A percentile compares a stretch with the other conserved stretches of the same genome.
Evolutionary conservation across 2,329 filamentous ascomycete species (phyloP).

Genomic region (Pyricularia grisea): DNA sequence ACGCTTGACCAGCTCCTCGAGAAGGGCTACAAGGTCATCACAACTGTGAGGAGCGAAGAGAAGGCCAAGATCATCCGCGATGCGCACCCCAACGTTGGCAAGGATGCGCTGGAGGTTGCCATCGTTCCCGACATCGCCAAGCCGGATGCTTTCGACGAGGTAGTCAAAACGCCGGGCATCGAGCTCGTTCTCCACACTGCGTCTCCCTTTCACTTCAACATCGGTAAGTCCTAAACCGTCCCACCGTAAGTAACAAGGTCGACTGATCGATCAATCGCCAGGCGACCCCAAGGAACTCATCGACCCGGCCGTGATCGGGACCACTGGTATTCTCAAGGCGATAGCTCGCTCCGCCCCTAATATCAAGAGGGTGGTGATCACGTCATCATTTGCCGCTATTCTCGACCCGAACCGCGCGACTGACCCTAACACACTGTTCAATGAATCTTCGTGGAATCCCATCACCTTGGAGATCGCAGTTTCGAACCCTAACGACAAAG

Average conservation of each 20-base stretch:
- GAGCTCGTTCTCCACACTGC: constrained; percentile 52
- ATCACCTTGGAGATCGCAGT: constrained; percentile 29
- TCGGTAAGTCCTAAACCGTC: constrained; percentile 20
- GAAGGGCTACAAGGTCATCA: constrained; percentile 40
- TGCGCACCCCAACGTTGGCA: constrained; percentile 31
- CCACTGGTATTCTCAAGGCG: constrained; percentile 62
- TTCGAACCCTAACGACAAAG: constrained; percentile 14
- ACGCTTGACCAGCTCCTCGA: constrained; percentile 44
- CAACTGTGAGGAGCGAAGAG: constrained; percentile 43
- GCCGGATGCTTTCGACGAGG: constrained; percentile 63
- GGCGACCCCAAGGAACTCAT: constrained; percentile 44
- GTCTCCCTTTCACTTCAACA: constrained; percentile 48
- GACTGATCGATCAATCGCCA: constrained; percentile 10
- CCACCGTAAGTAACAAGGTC: neutral
- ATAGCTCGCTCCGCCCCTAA: constrained; percentile 46
- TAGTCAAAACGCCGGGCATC: constrained; percentile 37
- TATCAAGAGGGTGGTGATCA: constrained; percentile 64
- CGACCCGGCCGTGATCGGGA: constrained; percentile 48
- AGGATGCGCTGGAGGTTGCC: constrained; percentile 33
- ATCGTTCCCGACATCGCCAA: constrained; percentile 73
- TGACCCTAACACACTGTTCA: constrained; percentile 28
- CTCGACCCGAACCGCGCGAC: constrained; percentile 25
- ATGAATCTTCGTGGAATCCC: constrained; percentile 39
- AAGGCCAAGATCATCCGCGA: constrained; percentile 43
- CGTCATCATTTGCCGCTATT: constrained; percentile 46